Conservation (phyloP, 192 early-diverging fungal genomes). For the Coemansia sp. region DNA sequence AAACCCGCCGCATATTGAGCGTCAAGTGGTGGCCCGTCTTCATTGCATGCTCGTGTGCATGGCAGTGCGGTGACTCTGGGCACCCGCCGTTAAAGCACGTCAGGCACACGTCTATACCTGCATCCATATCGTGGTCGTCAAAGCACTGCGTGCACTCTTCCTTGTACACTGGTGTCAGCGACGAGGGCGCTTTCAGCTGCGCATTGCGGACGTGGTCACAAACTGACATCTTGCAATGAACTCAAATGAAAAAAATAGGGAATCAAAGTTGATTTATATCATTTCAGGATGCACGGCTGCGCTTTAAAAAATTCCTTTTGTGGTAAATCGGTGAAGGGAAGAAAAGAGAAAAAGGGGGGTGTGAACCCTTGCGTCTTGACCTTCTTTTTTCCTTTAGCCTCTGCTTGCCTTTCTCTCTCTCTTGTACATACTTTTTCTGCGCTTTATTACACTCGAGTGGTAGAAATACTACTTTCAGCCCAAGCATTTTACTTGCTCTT, state of each 20-base stretch:
- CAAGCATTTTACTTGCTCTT: background rate
- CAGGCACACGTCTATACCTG: constrained; percentile 90
- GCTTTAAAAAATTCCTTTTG: no score
- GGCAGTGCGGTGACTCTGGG: constrained; percentile 58
- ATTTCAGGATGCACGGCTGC: no score
- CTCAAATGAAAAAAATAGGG: no score
- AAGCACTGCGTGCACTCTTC: constrained; percentile 97
- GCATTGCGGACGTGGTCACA: constrained; percentile 37
- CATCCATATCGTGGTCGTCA: constrained; percentile 67
- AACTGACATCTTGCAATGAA: constrained; percentile 10
- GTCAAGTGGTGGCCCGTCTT: constrained; percentile 75
- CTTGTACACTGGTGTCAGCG: constrained; percentile 64
- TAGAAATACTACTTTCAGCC: background rate
- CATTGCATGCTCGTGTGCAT: constrained; percentile 72
- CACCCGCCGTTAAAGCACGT: constrained; percentile 95
- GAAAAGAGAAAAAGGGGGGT: background rate
- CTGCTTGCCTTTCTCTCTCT: background rate
- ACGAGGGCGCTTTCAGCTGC: constrained; percentile 24
- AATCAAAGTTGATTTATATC: no score
- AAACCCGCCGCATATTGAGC: constrained; percentile 76
- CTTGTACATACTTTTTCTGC: background rate
- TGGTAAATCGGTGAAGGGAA: no score
- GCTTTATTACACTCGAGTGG: background rate
- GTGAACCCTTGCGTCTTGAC: constrained; percentile 5
- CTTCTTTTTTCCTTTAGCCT: background rate